A percentile compares a stretch with the other conserved stretches of the same genome.
Evolutionary conservation across 2,329 filamentous ascomycete genomes (phyloP).

Genomic region (Lecanicillium sp.): DNA sequence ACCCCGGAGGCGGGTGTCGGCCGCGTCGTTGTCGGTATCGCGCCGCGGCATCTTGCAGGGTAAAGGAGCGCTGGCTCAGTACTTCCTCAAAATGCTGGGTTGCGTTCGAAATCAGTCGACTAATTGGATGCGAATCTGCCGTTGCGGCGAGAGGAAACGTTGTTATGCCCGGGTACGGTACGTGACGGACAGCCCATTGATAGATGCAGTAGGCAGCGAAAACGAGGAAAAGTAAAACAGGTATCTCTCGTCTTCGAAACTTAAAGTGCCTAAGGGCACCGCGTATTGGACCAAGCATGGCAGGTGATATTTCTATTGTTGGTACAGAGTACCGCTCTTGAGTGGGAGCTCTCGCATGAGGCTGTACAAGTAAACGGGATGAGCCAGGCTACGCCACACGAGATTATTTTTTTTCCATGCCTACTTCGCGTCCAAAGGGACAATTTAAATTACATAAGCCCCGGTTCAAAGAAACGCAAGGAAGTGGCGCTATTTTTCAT

Average conservation of each 20-base stretch:
- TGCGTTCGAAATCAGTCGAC: conserved; percentile 29
- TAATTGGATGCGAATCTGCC: conserved; percentile 28
- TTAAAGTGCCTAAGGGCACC: too few species aligned
- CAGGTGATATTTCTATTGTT: too few species aligned
- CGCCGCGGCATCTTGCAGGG: conserved; percentile 36
- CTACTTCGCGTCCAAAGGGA: too few species aligned
- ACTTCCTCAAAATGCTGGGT: conserved; percentile 24
- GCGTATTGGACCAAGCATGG: too few species aligned
- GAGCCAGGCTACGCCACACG: too few species aligned
- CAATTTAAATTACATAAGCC: too few species aligned
- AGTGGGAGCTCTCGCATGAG: too few species aligned
- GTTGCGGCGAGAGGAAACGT: not conserved
- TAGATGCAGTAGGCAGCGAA: not conserved
- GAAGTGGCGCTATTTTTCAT: too few species aligned
- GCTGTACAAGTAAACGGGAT: too few species aligned
- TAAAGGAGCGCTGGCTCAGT: conserved; percentile 29
- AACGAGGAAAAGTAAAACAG: not conserved
- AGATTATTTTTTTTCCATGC: too few species aligned
- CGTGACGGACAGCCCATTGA: not conserved
- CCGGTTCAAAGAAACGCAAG: too few species aligned
- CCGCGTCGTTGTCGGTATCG: conserved; percentile 42
- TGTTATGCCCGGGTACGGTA: conserved; percentile 3
- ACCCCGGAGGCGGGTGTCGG: conserved; percentile 46
- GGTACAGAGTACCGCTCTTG: too few species aligned
- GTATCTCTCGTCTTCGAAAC: not conserved